Conservation (phyloP, 2,329 filamentous ascomycete genomes). For the Triangularia setosa region DNA sequence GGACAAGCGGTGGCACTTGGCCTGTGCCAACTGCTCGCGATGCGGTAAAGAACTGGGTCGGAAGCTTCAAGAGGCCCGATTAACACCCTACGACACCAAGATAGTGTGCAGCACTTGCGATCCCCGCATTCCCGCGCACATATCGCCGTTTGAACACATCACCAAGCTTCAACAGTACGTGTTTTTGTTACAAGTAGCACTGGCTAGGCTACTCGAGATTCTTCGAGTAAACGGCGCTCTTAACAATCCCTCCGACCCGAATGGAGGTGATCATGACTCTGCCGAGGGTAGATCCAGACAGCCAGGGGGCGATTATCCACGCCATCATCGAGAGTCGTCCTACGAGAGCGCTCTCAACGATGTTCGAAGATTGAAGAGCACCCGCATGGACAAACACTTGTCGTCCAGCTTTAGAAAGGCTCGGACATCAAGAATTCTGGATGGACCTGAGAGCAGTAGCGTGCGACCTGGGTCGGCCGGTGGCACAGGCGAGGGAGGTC, state of each 20-base stretch:
- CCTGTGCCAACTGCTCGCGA: constrained; percentile 73
- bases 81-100: constrained; percentile 63
- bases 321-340: constrained; percentile 65
- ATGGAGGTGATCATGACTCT: constrained; percentile 62
- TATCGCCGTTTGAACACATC: constrained; percentile 63
- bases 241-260: constrained; percentile 69
- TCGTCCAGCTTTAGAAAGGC: constrained; percentile 91
- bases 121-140: constrained; percentile 49
- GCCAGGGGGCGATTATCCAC: constrained; percentile 57
- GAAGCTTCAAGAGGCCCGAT: constrained; percentile 64
- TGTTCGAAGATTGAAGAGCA: constrained; percentile 86
- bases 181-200: constrained; percentile 84
- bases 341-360: constrained; percentile 97
- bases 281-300: constrained; percentile 69
- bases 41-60: constrained; percentile 63
- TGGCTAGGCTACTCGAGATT: constrained; percentile 84
- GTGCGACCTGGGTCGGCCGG: constrained; percentile 70
- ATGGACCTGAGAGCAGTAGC: constrained; percentile 69
- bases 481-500: constrained; percentile 56
- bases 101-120: constrained; percentile 70
- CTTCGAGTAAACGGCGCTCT: constrained; percentile 79
- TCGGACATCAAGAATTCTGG: constrained; percentile 86
- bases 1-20: constrained; percentile 77
- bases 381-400: constrained; percentile 87
- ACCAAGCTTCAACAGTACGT: constrained; percentile 92